phyloP scores from a whole-genome alignment of 2,329 filamentous ascomycete genomes.

The Penicillium sp. region DNA sequence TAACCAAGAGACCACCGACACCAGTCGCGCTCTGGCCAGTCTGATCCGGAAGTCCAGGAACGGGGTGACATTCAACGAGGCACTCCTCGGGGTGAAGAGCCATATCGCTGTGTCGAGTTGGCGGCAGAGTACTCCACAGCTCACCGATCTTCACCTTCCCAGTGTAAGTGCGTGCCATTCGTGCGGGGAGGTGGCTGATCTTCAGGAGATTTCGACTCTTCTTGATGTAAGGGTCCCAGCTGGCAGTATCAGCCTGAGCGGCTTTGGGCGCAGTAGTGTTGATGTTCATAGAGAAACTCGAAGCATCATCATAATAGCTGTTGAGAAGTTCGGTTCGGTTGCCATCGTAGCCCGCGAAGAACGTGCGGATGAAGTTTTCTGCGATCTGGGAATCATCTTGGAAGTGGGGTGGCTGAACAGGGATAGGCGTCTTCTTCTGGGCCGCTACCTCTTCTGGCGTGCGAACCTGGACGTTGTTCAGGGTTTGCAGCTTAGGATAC shows the following conservation, averaged over 20 bases:
- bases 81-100: constrained; percentile 68
- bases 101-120: constrained; percentile 73
- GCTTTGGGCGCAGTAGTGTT: constrained; percentile 61
- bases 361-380: constrained; percentile 73
- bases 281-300: constrained; percentile 73
- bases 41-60: constrained; percentile 70
- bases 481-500: constrained; percentile 76
- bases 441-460: constrained; percentile 68
- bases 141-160: constrained; percentile 66
- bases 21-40: constrained; percentile 62
- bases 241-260: constrained; percentile 48
- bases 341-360: constrained; percentile 72
- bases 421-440: constrained; percentile 60
- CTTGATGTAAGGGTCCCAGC: constrained; percentile 74
- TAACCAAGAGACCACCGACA: constrained; percentile 75
- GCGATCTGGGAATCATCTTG: constrained; percentile 71
- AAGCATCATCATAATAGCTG: constrained; percentile 73
- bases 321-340: constrained; percentile 64
- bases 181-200: constrained; percentile 61
- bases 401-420: constrained; percentile 65
- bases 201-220: constrained; percentile 75
- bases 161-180: constrained; percentile 65
- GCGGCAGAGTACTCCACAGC: constrained; percentile 69
- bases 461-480: constrained; percentile 75
- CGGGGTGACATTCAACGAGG: constrained; percentile 76